These are phyloP conservation scores for Poronia punctata DNA, from an alignment of 495 filamentous ascomycete genomes.

Conservation along the genomic window DNA sequence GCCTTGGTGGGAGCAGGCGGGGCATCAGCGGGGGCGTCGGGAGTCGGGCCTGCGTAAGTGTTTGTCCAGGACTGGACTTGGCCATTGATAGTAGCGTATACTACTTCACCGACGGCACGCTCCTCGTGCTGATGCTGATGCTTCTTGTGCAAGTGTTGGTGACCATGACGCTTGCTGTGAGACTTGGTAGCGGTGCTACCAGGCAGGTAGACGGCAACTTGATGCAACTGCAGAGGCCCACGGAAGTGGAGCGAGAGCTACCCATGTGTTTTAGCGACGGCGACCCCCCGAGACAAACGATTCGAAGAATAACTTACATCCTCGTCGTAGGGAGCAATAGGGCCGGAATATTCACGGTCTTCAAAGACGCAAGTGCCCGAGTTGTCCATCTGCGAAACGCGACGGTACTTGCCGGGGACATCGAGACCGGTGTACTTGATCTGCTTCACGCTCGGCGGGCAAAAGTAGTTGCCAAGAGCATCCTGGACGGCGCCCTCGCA, in stretches of 20 bases:
- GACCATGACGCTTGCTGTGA: constrained; percentile 31
- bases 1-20: constrained; percentile 4
- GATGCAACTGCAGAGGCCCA: constrained; percentile 54
- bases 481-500: constrained; percentile 22
- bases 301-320: constrained; percentile 44
- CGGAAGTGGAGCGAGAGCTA: constrained; percentile 66
- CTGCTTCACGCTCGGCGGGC: constrained; percentile 44
- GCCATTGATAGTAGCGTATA: constrained; percentile 59
- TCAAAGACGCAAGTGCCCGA: constrained; percentile 47
- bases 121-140: constrained; percentile 19
- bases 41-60: constrained; percentile 40
- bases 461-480: constrained; percentile 46
- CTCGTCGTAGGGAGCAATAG: constrained; percentile 57
- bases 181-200: constrained; percentile 19
- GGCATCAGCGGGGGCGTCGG: constrained; percentile 3
- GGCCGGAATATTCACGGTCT: constrained; percentile 45
- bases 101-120: constrained; percentile 22
- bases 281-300: neutral
- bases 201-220: constrained; percentile 58
- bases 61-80: constrained; percentile 57
- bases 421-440: constrained; percentile 57
- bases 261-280: constrained; percentile 7
- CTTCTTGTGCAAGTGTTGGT: constrained; percentile 28
- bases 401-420: constrained; percentile 48
- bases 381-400: constrained; percentile 51